phyloP scores from a whole-genome alignment of 2,329 filamentous ascomycete species.

The Monosporascus cannonballus region DNA sequence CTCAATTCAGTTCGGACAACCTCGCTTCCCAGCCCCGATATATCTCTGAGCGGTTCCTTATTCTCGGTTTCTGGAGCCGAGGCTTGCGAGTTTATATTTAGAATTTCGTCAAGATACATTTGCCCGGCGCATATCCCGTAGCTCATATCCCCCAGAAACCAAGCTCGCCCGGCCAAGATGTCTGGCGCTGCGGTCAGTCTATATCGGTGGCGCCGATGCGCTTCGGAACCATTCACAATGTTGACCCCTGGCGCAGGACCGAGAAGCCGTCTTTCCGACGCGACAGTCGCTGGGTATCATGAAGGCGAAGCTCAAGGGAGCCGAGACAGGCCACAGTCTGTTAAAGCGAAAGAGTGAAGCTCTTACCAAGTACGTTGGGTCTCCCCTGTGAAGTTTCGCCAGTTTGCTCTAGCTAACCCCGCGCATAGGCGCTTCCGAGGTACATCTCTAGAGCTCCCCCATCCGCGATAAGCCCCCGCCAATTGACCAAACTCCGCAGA shows the following conservation, averaged over 20 bases:
- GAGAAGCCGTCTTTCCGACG: constrained; percentile 95
- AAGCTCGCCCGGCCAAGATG: constrained; percentile 30
- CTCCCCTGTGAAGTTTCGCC: no score
- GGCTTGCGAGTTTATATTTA: no score
- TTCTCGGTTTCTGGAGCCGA: no score
- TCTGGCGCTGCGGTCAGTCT: constrained; percentile 45
- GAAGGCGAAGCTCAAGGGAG: constrained; percentile 96
- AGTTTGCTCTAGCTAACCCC: constrained; percentile 5
- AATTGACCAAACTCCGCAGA: constrained; percentile 44
- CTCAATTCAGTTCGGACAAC: no score
- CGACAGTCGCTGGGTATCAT: constrained; percentile 94
- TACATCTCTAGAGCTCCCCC: constrained; percentile 32
- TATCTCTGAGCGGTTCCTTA: no score
- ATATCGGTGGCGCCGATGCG: neutral
- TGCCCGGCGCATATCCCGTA: neutral
- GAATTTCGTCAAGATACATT: no score
- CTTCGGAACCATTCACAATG: constrained; percentile 1
- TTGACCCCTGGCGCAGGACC: constrained; percentile 52
- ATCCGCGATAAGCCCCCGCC: neutral
- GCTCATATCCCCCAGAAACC: neutral
- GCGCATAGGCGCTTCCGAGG: constrained; percentile 74
- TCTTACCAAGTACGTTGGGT: constrained; percentile 72
- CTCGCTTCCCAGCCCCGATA: no score
- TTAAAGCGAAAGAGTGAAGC: constrained; percentile 98
- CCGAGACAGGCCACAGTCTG: constrained; percentile 85